These are phyloP conservation scores for Eremochloa ophiuroides DNA, from an alignment of 176 grass and related monocot species.

Conservation along the genomic window DNA sequence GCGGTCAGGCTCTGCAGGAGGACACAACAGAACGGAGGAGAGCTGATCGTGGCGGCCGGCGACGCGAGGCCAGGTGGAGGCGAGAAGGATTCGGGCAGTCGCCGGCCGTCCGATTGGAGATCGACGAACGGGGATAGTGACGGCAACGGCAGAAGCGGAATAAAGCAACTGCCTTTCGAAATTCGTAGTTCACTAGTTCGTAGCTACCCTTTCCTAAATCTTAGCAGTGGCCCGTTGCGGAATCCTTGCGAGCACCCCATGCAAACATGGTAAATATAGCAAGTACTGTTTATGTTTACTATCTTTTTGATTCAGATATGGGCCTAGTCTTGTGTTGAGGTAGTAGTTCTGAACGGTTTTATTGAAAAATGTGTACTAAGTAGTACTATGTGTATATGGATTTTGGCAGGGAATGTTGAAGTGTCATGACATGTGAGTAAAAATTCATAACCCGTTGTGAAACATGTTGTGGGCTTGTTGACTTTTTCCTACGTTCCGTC, in stretches of 20 bases:
- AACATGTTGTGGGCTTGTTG: background rate
- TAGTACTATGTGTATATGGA: background rate
- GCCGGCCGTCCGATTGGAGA: background rate
- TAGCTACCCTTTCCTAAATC: background rate
- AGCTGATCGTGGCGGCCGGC: constrained; percentile 10
- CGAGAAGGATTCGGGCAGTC: background rate
- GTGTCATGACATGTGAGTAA: background rate
- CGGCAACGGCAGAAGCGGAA: background rate
- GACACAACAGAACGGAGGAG: background rate
- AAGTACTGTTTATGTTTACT: too few species aligned
- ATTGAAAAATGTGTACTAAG: too few species aligned
- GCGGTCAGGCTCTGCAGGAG: background rate
- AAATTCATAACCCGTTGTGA: background rate
- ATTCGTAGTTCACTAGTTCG: background rate
- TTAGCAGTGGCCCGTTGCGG: background rate
- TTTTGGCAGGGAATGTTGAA: background rate
- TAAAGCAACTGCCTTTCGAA: constrained; percentile 32
- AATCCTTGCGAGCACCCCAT: background rate
- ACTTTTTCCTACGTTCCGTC: background rate
- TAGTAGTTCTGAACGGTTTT: too few species aligned
- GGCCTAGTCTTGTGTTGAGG: too few species aligned
- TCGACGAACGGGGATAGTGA: background rate
- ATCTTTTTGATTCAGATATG: too few species aligned
- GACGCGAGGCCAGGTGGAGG: constrained; percentile 23
- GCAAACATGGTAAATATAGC: background rate